Evolutionary conservation across 768 basidiomycete species (phyloP).

Genomic region (Russula griseocarnosa): DNA sequence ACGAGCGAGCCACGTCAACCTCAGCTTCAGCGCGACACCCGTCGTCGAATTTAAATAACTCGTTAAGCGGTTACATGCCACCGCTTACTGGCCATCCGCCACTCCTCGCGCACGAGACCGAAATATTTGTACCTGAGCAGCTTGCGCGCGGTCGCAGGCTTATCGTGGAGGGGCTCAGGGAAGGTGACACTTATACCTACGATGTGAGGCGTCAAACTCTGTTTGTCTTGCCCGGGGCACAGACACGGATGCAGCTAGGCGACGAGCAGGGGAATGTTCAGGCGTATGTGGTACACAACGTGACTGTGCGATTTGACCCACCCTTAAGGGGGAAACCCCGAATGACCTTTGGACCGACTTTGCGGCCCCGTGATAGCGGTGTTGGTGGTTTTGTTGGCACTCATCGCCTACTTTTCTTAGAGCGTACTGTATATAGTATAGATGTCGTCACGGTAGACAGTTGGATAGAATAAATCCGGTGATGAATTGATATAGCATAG

Average conservation of each 20-base stretch:
- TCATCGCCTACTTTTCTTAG: slow-evolving; percentile 30
- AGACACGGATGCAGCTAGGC: slow-evolving; percentile 28
- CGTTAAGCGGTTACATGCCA: slow-evolving; percentile 35
- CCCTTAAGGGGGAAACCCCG: slow-evolving; percentile 50
- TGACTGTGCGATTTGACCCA: slow-evolving; percentile 55
- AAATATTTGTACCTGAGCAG: slow-evolving; percentile 71
- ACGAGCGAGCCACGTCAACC: neutral
- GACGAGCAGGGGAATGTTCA: slow-evolving; percentile 41
- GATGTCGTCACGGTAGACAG: neutral
- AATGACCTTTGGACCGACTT: slow-evolving; percentile 69
- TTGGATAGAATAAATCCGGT: neutral
- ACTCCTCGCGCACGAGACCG: slow-evolving; percentile 62
- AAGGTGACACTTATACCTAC: slow-evolving; percentile 51
- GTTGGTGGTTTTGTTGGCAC: slow-evolving; percentile 34
- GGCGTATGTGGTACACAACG: slow-evolving; percentile 37
- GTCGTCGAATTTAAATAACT: neutral
- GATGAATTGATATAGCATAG: neutral
- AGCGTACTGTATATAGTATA: neutral
- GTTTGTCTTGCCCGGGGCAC: slow-evolving; percentile 49
- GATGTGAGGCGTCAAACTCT: slow-evolving; percentile 71
- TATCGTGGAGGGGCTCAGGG: slow-evolving; percentile 51
- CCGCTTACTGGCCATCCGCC: slow-evolving; percentile 40
- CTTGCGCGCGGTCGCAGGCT: slow-evolving; percentile 56
- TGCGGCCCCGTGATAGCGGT: slow-evolving; percentile 35
- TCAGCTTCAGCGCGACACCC: neutral